Evolutionary conservation across 2,329 filamentous ascomycete genomes (phyloP).

Genomic region (Coleophoma eucalyptorum): DNA sequence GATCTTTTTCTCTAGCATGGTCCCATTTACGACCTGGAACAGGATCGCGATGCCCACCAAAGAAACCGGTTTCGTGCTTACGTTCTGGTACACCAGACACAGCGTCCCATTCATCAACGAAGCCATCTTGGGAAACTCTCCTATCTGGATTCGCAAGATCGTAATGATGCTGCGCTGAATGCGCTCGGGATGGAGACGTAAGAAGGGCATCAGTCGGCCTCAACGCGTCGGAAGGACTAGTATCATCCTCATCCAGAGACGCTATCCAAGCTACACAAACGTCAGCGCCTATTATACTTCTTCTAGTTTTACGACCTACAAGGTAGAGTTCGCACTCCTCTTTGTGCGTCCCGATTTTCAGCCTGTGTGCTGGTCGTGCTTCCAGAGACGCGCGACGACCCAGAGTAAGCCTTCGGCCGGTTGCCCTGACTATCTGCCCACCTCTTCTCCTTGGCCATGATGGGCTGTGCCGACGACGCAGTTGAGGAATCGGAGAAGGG

Average conservation of each 20-base stretch:
- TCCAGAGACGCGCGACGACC: constrained; percentile 21
- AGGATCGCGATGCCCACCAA: constrained; percentile 25
- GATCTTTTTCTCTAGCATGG: constrained; percentile 26
- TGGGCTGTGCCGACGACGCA: constrained; percentile 16
- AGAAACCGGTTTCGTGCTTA: constrained; percentile 25
- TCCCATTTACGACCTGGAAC: constrained; percentile 30
- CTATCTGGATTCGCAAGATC: constrained; percentile 12
- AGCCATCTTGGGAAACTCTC: constrained; percentile 27
- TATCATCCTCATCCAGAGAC: constrained; percentile 24
- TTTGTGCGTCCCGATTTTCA: constrained; percentile 16
- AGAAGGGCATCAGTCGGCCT: constrained; percentile 17
- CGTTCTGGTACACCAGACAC: constrained; percentile 9
- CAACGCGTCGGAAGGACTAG: constrained; percentile 3
- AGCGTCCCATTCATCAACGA: constrained; percentile 22
- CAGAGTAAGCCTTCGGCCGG: constrained; percentile 18
- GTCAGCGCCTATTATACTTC: constrained; percentile 7
- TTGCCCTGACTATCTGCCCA: constrained; percentile 4
- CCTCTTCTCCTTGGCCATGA: constrained; percentile 14
- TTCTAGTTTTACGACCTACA: constrained; percentile 15
- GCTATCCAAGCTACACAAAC: constrained; percentile 26
- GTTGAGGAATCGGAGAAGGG: constrained; percentile 16
- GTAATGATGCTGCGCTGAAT: constrained; percentile 24
- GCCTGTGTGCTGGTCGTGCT: constrained; percentile 18
- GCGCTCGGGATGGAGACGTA: constrained; percentile 18
- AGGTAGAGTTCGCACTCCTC: constrained; percentile 23